phyloP scores from a whole-genome alignment of 768 basidiomycete genomes.

The Lactarius pseudohatsudake region DNA sequence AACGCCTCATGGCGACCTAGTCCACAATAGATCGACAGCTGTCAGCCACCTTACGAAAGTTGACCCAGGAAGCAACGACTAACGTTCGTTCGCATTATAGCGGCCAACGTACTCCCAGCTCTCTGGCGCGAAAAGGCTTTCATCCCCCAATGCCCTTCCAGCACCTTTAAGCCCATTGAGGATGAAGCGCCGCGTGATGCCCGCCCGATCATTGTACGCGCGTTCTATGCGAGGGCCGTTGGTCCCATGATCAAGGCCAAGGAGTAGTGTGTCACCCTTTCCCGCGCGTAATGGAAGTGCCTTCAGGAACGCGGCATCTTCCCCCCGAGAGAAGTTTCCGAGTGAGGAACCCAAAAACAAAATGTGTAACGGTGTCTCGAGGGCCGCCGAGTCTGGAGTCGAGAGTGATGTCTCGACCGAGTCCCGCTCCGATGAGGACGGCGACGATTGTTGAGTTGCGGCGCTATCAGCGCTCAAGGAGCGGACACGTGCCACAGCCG shows the following conservation, averaged over 20 bases:
- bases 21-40: neutral
- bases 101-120: conserved; percentile 74
- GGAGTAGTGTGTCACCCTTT: conserved; percentile 76
- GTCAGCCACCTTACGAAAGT: conserved; percentile 1
- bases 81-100: conserved; percentile 57
- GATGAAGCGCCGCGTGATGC: conserved; percentile 72
- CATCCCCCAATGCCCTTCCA: conserved; percentile 65
- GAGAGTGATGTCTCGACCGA: conserved; percentile 40
- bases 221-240: conserved; percentile 66
- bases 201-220: conserved; percentile 84
- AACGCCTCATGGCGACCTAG: conserved; percentile 83
- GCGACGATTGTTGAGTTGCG: conserved; percentile 22
- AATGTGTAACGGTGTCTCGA: conserved; percentile 63
- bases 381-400: conserved; percentile 44
- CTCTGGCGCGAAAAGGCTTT: conserved; percentile 56
- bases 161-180: conserved; percentile 81
- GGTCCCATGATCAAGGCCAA: conserved; percentile 90
- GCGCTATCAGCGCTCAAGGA: conserved; percentile 44
- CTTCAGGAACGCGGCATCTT: conserved; percentile 69
- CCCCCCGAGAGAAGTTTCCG: conserved; percentile 81
- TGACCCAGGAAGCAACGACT: conserved; percentile 28
- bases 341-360: conserved; percentile 91
- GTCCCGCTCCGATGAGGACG: conserved; percentile 28
- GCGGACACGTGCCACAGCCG: conserved; percentile 12
- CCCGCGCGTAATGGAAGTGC: conserved; percentile 75